Evolutionary conservation across 139 green algal species (phyloP), one percentile per base, ranked within the genome.

Genomic region (Volvox reticuliferus): DNA sequence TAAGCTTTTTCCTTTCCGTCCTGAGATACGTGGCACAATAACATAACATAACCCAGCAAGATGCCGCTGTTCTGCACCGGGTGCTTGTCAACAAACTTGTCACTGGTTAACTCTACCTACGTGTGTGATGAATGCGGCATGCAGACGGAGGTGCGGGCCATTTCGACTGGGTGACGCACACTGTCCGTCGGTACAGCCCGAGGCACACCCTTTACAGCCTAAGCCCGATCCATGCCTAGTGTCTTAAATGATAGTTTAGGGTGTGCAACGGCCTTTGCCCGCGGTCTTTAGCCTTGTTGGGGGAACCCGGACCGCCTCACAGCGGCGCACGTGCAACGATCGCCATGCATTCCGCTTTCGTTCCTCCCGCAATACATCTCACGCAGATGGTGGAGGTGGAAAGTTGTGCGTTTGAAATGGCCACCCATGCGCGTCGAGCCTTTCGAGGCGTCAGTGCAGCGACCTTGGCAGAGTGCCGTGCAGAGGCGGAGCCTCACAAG

Each of bases 21-120:
- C 44, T 55, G 44, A 55, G 44, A 5, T 55, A 55, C 44, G 44
- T 55, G 5, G 44, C 44, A 55, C 44, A 55, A 55, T 9, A 55
- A 55, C 44, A 55, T 55, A 55, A 55, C 44, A 55, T 55, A 55
- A 55, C 44, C 44, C 44, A 55, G 37, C 79, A 73, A 5, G 21
- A 79, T 79, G 81, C 32, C 82, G 5, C 5, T 89, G 17, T 90
- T 90, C 32, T 90, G 86, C 50, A 21, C 32, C 0, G 71, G 50
- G 1, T 90, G 86, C 50, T 33, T 90, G 21, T 90, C 86, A 1
- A 90, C 69, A 22, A 83, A 28, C 44, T 44, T 90, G 21, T 77
- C 71, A 22, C n/a, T 77, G 12, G 18, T 83, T 16, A 75, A 83
- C 20, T 62, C 68, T 32, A 28, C 61, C n/a, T 83, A 77, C 30